Evolutionary conservation across 129 eudicot species (phyloP), one percentile per base, ranked within the genome.

Genomic region (Flaveria sonorensis): DNA sequence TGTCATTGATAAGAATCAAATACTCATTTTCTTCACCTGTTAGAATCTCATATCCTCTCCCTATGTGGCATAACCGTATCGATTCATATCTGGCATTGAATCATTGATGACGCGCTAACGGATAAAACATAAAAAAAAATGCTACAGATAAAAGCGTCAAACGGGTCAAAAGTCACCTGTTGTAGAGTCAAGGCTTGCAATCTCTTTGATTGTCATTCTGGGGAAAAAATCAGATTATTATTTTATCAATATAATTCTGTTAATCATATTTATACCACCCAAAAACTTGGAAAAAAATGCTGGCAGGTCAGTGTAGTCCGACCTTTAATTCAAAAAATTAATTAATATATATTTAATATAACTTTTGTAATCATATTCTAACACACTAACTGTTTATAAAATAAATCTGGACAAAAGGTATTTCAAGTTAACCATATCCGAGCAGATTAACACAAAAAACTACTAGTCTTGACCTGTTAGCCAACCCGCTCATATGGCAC

Each of bases 11-110:
- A 68, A 55, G 60, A 68, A 68, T 42, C 60, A 56, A 18, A 60
- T 45, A 26, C 36, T 62, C 71, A 2, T 61, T 74, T 62, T 74
- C 71, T 42, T 40, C 60, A 24, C 71, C 66, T 61, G 71, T 62
- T 16, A 46, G 26, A 53, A 20, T 60, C 60, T 26, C 40, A 36
- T 36, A 5, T 36, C 40, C 40, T 36, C 40, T 4, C 40, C 40
- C 40, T 36, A 36, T 36, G 40, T 36, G 40, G 40, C 40, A 36
- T 36, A 36, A 36, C 7, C 7, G 40, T 32, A 52, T 24, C n/a
- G n/a, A 13, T 57, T 3, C 23, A n/a, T 40, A 12, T 43, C 19
- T 75, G 21, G 53, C 10, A 73, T 21, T 52, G 21, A 52, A 19
- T 36, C 16, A 73, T 20, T 18, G 60, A 52, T n/a, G 60, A 52